These are phyloP conservation scores for Colletotrichum lupini DNA, from an alignment of 2,329 filamentous ascomycete species.

Conservation along the genomic window DNA sequence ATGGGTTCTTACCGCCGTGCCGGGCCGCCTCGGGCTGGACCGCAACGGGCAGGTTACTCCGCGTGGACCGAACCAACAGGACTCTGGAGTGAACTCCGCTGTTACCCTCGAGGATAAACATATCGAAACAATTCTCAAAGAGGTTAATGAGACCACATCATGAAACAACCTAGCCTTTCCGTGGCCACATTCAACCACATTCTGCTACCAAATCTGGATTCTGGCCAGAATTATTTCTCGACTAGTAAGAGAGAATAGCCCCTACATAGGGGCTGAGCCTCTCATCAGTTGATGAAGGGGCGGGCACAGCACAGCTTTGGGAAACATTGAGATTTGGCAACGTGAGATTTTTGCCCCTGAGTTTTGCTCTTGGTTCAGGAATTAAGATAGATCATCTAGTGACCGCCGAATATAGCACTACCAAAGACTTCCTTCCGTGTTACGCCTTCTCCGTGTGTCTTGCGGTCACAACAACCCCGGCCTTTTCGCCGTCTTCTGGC, in stretches of 20 bases:
- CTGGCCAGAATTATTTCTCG: neutral
- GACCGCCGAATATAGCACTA: neutral
- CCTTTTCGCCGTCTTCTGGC: constrained; percentile 6
- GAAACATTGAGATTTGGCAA: too few species aligned
- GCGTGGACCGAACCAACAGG: neutral
- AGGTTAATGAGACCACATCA: neutral
- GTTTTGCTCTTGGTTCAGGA: neutral
- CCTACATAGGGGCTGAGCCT: neutral
- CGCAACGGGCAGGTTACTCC: neutral
- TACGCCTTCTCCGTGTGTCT: constrained; percentile 24
- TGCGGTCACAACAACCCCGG: neutral
- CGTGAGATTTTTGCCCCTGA: neutral
- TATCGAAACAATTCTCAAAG: neutral
- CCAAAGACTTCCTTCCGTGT: neutral
- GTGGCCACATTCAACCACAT: neutral
- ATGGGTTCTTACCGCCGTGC: neutral
- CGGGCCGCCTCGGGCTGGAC: neutral
- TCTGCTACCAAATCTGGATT: neutral
- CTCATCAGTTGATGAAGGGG: neutral
- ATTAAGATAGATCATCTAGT: neutral
- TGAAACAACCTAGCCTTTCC: neutral
- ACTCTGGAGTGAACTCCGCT: neutral
- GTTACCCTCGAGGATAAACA: too few species aligned
- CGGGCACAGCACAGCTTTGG: neutral
- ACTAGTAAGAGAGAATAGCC: neutral